Percentiles rank a stretch among this genome's conserved stretches.
phyloP scores from a whole-genome alignment of 176 grass and related monocot species.

The Lolium rigidum region DNA sequence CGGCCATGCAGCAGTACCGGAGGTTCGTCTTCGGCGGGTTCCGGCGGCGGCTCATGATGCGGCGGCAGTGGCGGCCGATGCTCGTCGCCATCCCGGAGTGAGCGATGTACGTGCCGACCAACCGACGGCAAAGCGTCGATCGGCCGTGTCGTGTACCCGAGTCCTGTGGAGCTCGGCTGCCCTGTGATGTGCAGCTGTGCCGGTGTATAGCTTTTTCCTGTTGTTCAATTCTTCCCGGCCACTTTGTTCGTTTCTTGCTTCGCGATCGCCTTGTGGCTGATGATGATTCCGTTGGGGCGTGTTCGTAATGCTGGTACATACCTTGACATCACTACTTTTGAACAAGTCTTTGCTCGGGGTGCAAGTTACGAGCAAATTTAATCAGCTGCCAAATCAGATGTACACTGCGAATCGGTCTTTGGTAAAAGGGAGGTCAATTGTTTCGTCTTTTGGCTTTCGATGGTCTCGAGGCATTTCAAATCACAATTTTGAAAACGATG shows the following conservation, averaged over 20 bases:
- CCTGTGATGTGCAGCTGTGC: not conserved
- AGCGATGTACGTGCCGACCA: conserved; percentile 40
- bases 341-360: not conserved
- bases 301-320: conserved; percentile 29
- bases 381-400: not conserved
- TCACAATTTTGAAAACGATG: not conserved
- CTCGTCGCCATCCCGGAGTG: conserved; percentile 92
- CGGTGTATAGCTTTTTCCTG: conserved; percentile 44
- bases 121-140: not conserved
- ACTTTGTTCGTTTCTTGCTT: conserved; percentile 36
- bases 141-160: not conserved
- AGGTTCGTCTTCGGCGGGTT: conserved; percentile 66
- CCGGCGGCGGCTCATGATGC: conserved; percentile 62
- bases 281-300: not conserved
- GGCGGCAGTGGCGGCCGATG: conserved; percentile 71
- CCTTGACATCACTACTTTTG: not conserved
- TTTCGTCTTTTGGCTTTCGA: conserved; percentile 16
- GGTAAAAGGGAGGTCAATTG: conserved; percentile 15
- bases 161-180: not conserved
- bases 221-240: not conserved
- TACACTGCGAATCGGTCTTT: conserved; percentile 8
- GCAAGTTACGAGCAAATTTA: not conserved
- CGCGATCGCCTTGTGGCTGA: not conserved
- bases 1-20: conserved; percentile 36
- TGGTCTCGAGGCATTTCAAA: not conserved